Conservation (phyloP, 2,329 filamentous ascomycete species). For the Domatiomyces globalis region DNA sequence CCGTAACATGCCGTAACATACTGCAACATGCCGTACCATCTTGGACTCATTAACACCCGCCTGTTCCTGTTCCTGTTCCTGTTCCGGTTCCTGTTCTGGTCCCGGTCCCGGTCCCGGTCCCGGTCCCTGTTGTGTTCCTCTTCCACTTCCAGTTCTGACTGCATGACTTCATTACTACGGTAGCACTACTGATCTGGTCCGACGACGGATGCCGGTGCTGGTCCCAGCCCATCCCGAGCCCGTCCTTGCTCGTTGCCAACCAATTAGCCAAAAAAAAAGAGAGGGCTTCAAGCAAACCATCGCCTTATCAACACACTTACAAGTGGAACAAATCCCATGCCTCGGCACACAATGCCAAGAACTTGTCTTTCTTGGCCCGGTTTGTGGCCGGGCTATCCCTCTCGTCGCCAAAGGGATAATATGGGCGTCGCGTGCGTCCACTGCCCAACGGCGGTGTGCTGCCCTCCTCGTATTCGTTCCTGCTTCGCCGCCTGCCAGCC, state of each 20-base stretch:
- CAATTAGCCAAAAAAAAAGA: slow-evolving; percentile 2
- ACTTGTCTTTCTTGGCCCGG: slow-evolving; percentile 81
- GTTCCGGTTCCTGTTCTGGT: slow-evolving; percentile 1
- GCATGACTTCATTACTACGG: not conserved
- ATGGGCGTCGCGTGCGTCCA: slow-evolving; percentile 44
- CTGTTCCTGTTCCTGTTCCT: not conserved
- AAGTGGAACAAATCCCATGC: slow-evolving; percentile 98
- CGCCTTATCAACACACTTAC: slow-evolving; percentile 30
- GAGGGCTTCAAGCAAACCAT: no score
- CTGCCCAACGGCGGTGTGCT: slow-evolving; percentile 72
- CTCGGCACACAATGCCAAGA: slow-evolving; percentile 67
- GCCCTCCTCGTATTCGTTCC: slow-evolving; percentile 82
- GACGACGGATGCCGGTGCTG: not conserved
- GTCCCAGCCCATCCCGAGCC: not conserved
- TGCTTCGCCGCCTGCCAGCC: slow-evolving; percentile 51
- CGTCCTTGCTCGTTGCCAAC: slow-evolving; percentile 1
- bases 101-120: slow-evolving; percentile 1
- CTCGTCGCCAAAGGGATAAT: slow-evolving; percentile 65
- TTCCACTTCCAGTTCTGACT: slow-evolving; percentile 7
- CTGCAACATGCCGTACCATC: not conserved
- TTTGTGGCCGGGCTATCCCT: slow-evolving; percentile 72
- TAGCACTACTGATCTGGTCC: not conserved
- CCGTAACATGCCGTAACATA: no score
- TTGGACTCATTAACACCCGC: not conserved
- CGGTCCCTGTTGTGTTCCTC: slow-evolving; percentile 11